These are phyloP conservation scores for Colletotrichum higginsianum DNA, from an alignment of 2,329 filamentous ascomycete species.

Conservation along the genomic window DNA sequence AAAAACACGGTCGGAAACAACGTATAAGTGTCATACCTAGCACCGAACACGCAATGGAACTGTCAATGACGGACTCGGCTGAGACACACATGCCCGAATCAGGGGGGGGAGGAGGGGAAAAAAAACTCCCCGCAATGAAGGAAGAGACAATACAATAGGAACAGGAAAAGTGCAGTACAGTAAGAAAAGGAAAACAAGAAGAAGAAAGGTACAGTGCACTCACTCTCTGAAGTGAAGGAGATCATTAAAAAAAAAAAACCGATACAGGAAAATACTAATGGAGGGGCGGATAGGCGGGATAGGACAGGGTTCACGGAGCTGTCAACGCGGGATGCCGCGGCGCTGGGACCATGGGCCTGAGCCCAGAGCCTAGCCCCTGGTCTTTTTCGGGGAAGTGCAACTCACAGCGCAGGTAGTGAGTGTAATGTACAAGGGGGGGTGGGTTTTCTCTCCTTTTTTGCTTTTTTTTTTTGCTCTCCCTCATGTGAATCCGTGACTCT, in stretches of 20 bases:
- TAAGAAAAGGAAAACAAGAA: neutral
- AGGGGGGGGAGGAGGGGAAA: too few relatives aligned
- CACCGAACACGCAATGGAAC: too few relatives aligned
- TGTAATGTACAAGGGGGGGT: too few relatives aligned
- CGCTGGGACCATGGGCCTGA: slow-evolving; percentile 27
- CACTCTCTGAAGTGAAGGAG: neutral
- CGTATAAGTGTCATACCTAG: too few relatives aligned
- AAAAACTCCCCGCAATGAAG: too few relatives aligned
- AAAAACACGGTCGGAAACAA: too few relatives aligned
- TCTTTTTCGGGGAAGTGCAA: too few relatives aligned
- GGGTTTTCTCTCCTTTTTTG: neutral
- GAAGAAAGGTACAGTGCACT: neutral
- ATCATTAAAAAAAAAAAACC: neutral
- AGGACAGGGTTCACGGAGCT: slow-evolving; percentile 37
- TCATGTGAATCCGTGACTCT: slow-evolving; percentile 27
- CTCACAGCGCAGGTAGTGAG: too few relatives aligned
- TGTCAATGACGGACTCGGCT: slow-evolving; percentile 24
- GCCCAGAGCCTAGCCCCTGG: neutral
- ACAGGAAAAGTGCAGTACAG: too few relatives aligned
- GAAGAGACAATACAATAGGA: too few relatives aligned
- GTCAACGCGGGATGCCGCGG: slow-evolving; percentile 40
- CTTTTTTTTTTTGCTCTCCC: neutral
- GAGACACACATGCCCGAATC: neutral
- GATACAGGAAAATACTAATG: slow-evolving; percentile 6
- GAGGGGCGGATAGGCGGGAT: slow-evolving; percentile 14